These are phyloP conservation scores for Fusarium torreyae DNA, from an alignment of 2,329 filamentous ascomycete species.

Conservation along the genomic window DNA sequence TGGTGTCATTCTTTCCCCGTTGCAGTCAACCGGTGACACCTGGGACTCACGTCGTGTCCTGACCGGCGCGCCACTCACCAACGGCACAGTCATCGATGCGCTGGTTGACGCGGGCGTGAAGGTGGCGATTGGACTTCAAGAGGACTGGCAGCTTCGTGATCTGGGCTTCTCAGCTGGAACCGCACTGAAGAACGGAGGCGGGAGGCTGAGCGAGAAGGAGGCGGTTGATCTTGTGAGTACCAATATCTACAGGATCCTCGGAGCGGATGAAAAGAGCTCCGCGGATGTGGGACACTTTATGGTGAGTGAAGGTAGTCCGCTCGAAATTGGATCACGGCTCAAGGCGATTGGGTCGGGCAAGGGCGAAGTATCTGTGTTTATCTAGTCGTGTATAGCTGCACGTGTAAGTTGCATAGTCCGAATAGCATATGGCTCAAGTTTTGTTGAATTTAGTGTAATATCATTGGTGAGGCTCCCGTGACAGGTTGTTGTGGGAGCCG, in stretches of 20 bases:
- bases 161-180: conserved; percentile 73
- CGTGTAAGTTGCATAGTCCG: background rate
- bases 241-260: conserved; percentile 72
- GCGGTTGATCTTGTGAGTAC: conserved; percentile 70
- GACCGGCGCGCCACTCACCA: conserved; percentile 75
- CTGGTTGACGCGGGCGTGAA: conserved; percentile 72
- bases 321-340: conserved; percentile 71
- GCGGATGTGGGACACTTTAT: conserved; percentile 66
- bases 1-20: conserved; percentile 72
- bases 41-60: conserved; percentile 76
- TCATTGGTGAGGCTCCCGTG: background rate
- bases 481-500: conserved; percentile 3
- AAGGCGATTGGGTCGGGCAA: conserved; percentile 63
- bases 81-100: conserved; percentile 72
- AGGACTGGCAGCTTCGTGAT: conserved; percentile 75
- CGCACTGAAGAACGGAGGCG: conserved; percentile 69
- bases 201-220: conserved; percentile 66
- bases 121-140: conserved; percentile 71
- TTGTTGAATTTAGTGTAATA: background rate
- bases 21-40: conserved; percentile 66
- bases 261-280: conserved; percentile 56
- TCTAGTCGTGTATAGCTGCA: conserved; percentile 28
- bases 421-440: background rate
- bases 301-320: conserved; percentile 73
- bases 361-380: conserved; percentile 56